Base-by-base conservation (phyloP, 257 asterid species). In the Leptodermis oblonga region DNA sequence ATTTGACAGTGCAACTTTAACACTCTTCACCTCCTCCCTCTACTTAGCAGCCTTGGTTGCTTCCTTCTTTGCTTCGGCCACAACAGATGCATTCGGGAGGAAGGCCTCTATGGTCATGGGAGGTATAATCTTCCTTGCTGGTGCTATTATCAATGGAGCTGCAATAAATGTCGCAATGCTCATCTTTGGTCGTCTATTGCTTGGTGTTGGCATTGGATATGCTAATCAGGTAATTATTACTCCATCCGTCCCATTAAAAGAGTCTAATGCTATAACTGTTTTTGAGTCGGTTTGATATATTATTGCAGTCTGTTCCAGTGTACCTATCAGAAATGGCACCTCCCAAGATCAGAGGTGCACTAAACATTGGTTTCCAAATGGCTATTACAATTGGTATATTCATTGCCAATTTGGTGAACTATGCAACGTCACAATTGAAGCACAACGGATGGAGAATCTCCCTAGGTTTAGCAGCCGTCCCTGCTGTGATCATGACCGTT, bases 281-380 rank as follows among this genome's bases (percentile, higher is more conserved):
- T 17, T 20, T 52, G n/a, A n/a, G n/a, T n/a, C n/a, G n/a, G n/a
- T n/a, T n/a, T n/a, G n/a, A n/a, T n/a, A 52, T 30, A 26, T 52
- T 52, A 7, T 22, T 69, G 73, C 81, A 87, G 95, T 78, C 89
- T 5, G 95, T 85, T 18, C 95, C 91, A 0, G 61, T 87, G n/a
- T 87, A 85, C 70, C 87, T 88, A 5, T 86, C 92, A 22, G 92
- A 88, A 82, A 84, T 88, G 91, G 90, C 95, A 1, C 92, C 92
- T 3, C 73, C 87, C 9, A 77, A 78, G 69, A 74, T 80, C 71
- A 81, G 95, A 61, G 95, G 92, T 59, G 92, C 95, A 20, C 77
- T 88, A 51, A 86, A 82, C 75, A 77, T 82, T 17, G 89, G 80
- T 7, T 88, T 88, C 74, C 92, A 88, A 68, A 73, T 88, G 23